Evolutionary conservation across 306 rosid species (phyloP).

Genomic region (Citrullus amarus): DNA sequence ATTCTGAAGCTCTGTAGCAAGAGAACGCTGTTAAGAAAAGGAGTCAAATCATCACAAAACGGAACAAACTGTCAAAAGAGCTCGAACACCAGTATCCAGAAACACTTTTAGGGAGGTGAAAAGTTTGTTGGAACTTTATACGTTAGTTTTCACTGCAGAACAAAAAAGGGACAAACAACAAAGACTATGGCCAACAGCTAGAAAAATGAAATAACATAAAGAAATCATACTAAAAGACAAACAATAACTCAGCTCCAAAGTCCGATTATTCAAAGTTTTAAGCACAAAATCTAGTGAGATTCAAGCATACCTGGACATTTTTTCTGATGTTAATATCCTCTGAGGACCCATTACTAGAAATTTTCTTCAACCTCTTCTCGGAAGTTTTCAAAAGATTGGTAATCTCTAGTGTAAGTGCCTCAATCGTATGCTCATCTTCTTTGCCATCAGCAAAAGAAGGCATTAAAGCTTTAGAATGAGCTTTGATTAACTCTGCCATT

Average conservation of each 20-base stretch:
- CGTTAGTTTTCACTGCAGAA: neutral
- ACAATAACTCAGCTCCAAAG: neutral
- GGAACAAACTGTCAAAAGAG: slow-evolving; percentile 10
- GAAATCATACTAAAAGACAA: neutral
- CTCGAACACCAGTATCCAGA: slow-evolving; percentile 14
- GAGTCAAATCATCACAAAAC: slow-evolving; percentile 25
- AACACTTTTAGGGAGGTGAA: neutral
- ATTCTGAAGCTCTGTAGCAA: slow-evolving; percentile 79
- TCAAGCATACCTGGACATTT: slow-evolving; percentile 59
- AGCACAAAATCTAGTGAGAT: neutral
- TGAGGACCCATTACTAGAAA: slow-evolving; percentile 43
- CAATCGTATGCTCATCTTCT: slow-evolving; percentile 54
- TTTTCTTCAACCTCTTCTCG: slow-evolving; percentile 42
- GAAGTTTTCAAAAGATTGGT: slow-evolving; percentile 53
- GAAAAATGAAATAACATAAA: neutral
- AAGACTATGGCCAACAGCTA: neutral
- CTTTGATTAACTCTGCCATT: slow-evolving; percentile 55
- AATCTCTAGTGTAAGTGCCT: slow-evolving; percentile 53
- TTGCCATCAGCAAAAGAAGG: slow-evolving; percentile 67
- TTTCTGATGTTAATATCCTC: slow-evolving; percentile 59
- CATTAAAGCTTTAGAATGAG: slow-evolving; percentile 60
- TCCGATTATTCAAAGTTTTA: neutral
- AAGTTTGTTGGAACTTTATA: neutral
- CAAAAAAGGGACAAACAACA: neutral
- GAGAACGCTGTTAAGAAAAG: slow-evolving; percentile 55